Evolutionary conservation across 306 rosid species (phyloP).

Genomic region (Dalbergia cochinchinensis): DNA sequence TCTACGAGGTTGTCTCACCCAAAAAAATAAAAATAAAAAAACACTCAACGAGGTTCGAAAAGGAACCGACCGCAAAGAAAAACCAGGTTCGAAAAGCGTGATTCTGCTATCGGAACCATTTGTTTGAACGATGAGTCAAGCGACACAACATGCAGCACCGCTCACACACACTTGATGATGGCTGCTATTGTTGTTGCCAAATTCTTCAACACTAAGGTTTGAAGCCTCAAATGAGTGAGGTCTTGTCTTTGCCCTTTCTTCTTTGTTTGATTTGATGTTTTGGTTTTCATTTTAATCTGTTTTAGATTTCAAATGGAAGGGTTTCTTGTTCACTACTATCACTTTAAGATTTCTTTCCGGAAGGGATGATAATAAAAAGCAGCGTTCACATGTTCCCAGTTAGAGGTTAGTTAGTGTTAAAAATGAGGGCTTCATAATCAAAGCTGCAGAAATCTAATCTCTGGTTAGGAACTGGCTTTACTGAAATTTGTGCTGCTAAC

Average conservation of each 20-base stretch:
- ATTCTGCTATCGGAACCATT: too few species aligned
- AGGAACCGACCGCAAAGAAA: too few species aligned
- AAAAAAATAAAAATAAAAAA: too few species aligned
- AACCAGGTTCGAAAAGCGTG: background rate
- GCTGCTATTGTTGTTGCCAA: background rate
- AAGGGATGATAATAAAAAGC: background rate
- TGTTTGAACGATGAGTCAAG: background rate
- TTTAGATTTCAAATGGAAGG: background rate
- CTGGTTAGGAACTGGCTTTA: background rate
- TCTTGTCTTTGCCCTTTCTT: background rate
- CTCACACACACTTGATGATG: background rate
- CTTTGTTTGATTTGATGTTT: background rate
- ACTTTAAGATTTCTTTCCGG: background rate
- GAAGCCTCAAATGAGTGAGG: conserved; percentile 33
- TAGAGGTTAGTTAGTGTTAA: background rate
- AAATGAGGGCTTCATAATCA: background rate
- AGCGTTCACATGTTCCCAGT: background rate
- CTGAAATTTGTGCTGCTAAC: conserved; percentile 1
- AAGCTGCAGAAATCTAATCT: conserved; percentile 2
- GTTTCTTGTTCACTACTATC: background rate
- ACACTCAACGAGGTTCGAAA: too few species aligned
- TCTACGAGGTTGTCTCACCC: too few species aligned
- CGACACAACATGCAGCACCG: background rate
- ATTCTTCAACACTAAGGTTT: background rate
- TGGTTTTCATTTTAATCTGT: background rate